Conservation (phyloP, 1,284 basidiomycete genomes). For the Malassezia japonica region DNA sequence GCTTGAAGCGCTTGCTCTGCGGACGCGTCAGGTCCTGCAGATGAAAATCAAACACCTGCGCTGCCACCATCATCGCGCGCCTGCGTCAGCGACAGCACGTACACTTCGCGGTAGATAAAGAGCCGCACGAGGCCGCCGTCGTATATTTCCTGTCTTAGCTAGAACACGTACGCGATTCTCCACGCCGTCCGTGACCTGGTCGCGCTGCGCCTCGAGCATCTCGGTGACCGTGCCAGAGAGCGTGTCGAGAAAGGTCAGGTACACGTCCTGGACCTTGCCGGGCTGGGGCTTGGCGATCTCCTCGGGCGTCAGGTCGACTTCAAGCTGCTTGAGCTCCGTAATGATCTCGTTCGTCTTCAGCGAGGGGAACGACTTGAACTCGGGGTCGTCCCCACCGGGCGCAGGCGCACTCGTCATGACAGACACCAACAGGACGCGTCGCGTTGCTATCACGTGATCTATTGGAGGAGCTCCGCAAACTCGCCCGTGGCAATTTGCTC, state of each 20-base stretch:
- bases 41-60: slow-evolving; percentile 40
- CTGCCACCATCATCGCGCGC: slow-evolving; percentile 40
- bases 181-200: slow-evolving; percentile 19
- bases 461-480: slow-evolving; percentile 38
- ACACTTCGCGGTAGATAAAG: slow-evolving; percentile 39
- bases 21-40: slow-evolving; percentile 42
- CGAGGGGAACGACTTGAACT: slow-evolving; percentile 39
- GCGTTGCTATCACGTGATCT: slow-evolving; percentile 12
- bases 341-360: slow-evolving; percentile 34
- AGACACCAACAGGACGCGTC: not conserved
- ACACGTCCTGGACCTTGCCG: slow-evolving; percentile 28
- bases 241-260: slow-evolving; percentile 36
- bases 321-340: slow-evolving; percentile 35
- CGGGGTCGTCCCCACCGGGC: slow-evolving; percentile 19
- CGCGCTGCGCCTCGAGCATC: slow-evolving; percentile 29
- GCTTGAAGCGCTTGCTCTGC: slow-evolving; percentile 38
- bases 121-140: slow-evolving; percentile 35
- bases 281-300: slow-evolving; percentile 33
- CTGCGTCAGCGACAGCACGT: slow-evolving; percentile 5
- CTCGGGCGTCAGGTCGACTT: slow-evolving; percentile 27
- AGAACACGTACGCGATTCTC: slow-evolving; percentile 24
- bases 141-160: slow-evolving; percentile 20
- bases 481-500: slow-evolving; percentile 54
- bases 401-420: not conserved
- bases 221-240: slow-evolving; percentile 32